phyloP scores from a whole-genome alignment of 495 filamentous ascomycete species.

The Amphirosellinia nigrospora region DNA sequence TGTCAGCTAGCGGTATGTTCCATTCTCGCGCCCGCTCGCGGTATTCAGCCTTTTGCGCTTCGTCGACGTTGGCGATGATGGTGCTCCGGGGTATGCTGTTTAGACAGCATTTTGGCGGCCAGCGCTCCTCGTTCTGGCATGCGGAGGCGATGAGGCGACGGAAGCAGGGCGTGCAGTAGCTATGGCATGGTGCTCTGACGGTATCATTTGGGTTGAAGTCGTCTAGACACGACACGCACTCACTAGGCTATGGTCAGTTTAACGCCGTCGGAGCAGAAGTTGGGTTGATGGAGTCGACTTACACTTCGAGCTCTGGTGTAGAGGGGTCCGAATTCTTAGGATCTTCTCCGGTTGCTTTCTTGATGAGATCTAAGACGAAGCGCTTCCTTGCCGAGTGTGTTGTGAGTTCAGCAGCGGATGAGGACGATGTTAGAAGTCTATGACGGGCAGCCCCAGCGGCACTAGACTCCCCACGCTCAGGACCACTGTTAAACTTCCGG shows the following conservation, averaged over 20 bases:
- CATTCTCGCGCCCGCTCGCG: constrained; percentile 43
- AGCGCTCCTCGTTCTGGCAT: constrained; percentile 47
- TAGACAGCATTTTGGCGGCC: constrained; percentile 55
- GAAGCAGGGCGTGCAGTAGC: constrained; percentile 51
- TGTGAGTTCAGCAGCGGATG: constrained; percentile 12
- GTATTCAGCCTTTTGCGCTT: constrained; percentile 34
- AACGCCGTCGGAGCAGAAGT: constrained; percentile 4
- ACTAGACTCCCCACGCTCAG: constrained; percentile 35
- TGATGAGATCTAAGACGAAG: constrained; percentile 30
- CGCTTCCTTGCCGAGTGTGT: constrained; percentile 25
- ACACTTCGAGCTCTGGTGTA: constrained; percentile 35
- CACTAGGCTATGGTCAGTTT: constrained; percentile 29
- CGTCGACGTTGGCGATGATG: constrained; percentile 37
- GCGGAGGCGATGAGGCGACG: constrained; percentile 43
- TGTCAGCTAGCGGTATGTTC: constrained; percentile 40
- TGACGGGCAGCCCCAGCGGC: constrained; percentile 32
- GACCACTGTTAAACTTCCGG: constrained; percentile 28
- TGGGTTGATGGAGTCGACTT: constrained; percentile 19
- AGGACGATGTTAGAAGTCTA: constrained; percentile 27
- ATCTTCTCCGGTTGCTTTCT: constrained; percentile 28
- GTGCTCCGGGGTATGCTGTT: constrained; percentile 43
- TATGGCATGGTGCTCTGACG: constrained; percentile 46
- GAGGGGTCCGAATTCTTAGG: constrained; percentile 19
- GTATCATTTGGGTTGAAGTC: constrained; percentile 40
- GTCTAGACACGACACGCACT: constrained; percentile 53